Evolutionary conservation across 805 yeast genomes (phyloP), one percentile per base, ranked within the genome.

Genomic region (Debaryomyces maramus): DNA sequence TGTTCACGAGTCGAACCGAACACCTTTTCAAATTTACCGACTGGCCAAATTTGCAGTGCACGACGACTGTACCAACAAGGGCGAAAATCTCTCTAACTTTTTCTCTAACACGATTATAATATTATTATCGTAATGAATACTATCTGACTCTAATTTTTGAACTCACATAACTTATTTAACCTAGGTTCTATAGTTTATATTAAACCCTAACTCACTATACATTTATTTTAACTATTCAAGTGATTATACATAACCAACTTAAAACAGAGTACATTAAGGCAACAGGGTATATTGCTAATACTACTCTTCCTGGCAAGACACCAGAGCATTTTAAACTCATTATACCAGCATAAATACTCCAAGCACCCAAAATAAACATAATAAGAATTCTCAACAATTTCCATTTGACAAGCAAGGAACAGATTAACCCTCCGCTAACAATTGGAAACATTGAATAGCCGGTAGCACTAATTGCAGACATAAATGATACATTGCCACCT

Each of bases 391-490:
- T 61, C 5, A 81, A 46, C 11, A 79, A 57, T 45, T 73, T 71
- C 68, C 70, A 63, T 32, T 63, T 58, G n/a, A 81, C 60, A 13
- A 77, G 55, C 16, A 77, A 40, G 10, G 70, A 62, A 32, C 82
- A 67, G 18, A 80, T 41, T 3, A 75, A 36, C 8, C 81, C 75
- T 0, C 82, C 79, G 7, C 77, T 52, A 3, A 80, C 73, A 27
- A 83, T 67, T 8, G 89, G 89, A 59, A 83, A 83, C 56, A 80
- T 60, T 10, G 84, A 79, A 64, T 83, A 83, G 1, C 89, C 89
- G 5, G 81, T 74, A 20, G 86, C 82, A 45, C 85, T 78, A 38
- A 83, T 66, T 3, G 88, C 88, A 34, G 80, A 78, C 66, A 83
- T 69, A 52, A 79, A 81, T 2, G 86, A 80, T 28, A 83, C 79